These are phyloP conservation scores for Mycena rosella DNA, from an alignment of 768 basidiomycete genomes.

Conservation along the genomic window DNA sequence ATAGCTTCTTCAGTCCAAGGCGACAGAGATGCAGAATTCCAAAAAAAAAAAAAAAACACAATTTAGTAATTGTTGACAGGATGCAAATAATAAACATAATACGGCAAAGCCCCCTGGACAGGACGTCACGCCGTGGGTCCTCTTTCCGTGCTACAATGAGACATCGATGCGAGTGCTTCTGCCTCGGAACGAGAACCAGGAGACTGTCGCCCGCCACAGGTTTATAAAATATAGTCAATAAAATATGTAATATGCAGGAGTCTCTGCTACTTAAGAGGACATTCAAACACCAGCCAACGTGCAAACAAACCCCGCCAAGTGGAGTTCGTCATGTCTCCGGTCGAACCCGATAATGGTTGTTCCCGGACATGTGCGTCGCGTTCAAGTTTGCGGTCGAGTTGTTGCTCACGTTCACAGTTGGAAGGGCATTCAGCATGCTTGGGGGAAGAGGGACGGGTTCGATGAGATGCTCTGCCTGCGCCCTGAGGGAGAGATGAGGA, in stretches of 20 bases:
- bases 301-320: not conserved
- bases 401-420: conserved; percentile 8
- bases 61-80: too few species aligned
- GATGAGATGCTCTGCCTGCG: conserved; percentile 35
- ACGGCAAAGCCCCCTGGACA: too few species aligned
- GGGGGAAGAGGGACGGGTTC: conserved; percentile 32
- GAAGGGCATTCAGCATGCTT: conserved; percentile 19
- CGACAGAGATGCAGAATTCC: too few species aligned
- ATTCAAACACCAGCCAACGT: not conserved
- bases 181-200: too few species aligned
- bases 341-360: conserved; percentile 26
- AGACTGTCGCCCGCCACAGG: too few species aligned
- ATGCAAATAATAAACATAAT: too few species aligned
- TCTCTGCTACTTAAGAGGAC: not conserved
- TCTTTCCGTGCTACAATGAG: too few species aligned
- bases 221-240: conserved; percentile 7
- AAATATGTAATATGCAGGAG: conserved; percentile 1
- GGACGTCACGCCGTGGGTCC: too few species aligned
- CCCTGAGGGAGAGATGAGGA: conserved; percentile 13
- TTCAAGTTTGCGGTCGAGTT: conserved; percentile 28
- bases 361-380: conserved; percentile 28
- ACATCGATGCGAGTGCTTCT: too few species aligned
- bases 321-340: conserved; percentile 7
- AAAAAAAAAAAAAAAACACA: too few species aligned
- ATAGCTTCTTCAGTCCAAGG: too few species aligned